phyloP scores from a whole-genome alignment of 2,329 filamentous ascomycete genomes.

The Triangularia setosa region DNA sequence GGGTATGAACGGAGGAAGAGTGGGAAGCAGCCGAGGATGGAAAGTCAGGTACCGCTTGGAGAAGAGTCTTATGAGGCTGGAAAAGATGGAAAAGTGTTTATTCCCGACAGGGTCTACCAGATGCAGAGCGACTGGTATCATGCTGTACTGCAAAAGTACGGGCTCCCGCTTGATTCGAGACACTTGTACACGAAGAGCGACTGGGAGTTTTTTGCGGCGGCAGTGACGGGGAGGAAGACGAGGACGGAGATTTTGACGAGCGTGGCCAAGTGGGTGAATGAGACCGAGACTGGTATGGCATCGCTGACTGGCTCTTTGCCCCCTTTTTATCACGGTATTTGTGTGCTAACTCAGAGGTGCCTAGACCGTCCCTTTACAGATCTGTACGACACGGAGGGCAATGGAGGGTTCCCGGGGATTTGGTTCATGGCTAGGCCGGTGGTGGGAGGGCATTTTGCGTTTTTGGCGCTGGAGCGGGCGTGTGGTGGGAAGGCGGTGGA shows the following conservation, averaged over 20 bases:
- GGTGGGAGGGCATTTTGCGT: slow-evolving; percentile 81
- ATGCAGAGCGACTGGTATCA: slow-evolving; percentile 79
- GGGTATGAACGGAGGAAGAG: slow-evolving; percentile 18
- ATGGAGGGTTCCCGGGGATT: slow-evolving; percentile 69
- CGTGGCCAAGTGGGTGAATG: slow-evolving; percentile 78
- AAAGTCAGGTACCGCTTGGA: neutral
- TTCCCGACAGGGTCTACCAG: slow-evolving; percentile 71
- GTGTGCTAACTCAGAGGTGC: slow-evolving; percentile 12
- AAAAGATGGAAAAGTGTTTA: slow-evolving; percentile 44
- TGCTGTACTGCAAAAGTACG: slow-evolving; percentile 74
- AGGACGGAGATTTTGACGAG: slow-evolving; percentile 68
- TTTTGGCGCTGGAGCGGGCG: slow-evolving; percentile 74
- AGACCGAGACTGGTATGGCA: slow-evolving; percentile 61
- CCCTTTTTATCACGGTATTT: neutral
- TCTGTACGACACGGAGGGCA: slow-evolving; percentile 74
- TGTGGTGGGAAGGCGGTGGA: slow-evolving; percentile 66
- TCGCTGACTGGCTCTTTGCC: neutral
- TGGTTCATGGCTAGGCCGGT: slow-evolving; percentile 80
- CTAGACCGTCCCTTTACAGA: slow-evolving; percentile 72
- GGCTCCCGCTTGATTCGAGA: slow-evolving; percentile 75
- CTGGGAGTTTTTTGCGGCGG: slow-evolving; percentile 87
- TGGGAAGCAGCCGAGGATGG: slow-evolving; percentile 23
- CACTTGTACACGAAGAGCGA: slow-evolving; percentile 86
- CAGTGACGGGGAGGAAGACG: slow-evolving; percentile 65
- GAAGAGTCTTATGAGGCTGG: neutral